Base-by-base conservation (phyloP, 257 asterid genomes). In the Jacaranda mimosifolia region DNA sequence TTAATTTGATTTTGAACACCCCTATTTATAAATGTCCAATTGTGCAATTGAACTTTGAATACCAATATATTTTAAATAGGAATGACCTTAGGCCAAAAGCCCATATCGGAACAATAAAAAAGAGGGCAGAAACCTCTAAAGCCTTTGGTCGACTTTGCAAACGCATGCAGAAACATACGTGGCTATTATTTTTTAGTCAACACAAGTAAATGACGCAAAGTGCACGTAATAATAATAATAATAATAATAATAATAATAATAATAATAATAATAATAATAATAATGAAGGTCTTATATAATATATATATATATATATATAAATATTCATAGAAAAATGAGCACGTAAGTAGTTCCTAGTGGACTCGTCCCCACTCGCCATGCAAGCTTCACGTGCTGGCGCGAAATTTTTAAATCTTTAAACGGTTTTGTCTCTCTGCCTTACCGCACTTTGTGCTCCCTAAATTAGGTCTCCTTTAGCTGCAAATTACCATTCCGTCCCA, bases 351-450 rank as follows among this genome's bases (percentile, higher is more conserved):
- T 59, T 59, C 5, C 3, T 35, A 60, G 66, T 60, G n/a, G 14
- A 26, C 32, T 26, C 7, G 66, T 60, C 63, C 66, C 42, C 42
- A 12, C 13, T 15, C 55, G 3, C 3, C 71, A 18, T 43, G 53
- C 55, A 65, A 9, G 39, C 39, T 18, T 43, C 55, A 66, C 56
- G 55, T 64, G 68, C 68, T 36, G 68, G 68, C 68, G 67, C 49
- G 46, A 38, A 63, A 26, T 63, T 63, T 63, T 36, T 63, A 35
- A 63, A 63, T 2, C 19, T 13, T 21, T 3, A 10, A 59, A 26
- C 15, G 17, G 7, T 1, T 21, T 12, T n/a, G 38, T 17, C 38
- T 8, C 63, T 21, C 6, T 3, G 6, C n/a, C 7, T 35, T 10
- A 1, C 46, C 1, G 46, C 46, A 42, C 46, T 42, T 42, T 42